Base-by-base conservation (phyloP, 179 eudicot species). In the Amaranthus tricolor region DNA sequence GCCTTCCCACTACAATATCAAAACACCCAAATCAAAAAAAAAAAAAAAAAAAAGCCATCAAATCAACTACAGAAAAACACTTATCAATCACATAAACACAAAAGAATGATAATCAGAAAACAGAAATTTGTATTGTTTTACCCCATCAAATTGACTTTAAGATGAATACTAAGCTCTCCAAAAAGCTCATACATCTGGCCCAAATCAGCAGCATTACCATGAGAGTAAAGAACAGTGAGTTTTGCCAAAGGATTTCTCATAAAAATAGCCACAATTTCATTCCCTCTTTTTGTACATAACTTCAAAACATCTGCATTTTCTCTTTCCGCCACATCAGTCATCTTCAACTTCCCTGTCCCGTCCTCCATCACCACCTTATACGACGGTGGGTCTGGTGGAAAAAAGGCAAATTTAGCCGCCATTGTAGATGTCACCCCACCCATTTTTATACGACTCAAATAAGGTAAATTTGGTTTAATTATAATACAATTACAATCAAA, bases 171-270 rank as follows among this genome's bases (percentile, higher is more conserved):
- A 74, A 92, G 97, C 79, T 92, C 96, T 60, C 85, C 82, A 76
- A 94, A 91, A 40, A 92, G 82, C 79, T 89, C 92, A 73, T 84
- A 94, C 96, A 94, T 90, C 86, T 94, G 98, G 4, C 98, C 98
- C 49, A 94, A 79, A 90, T 94, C 98, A 55, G 97, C 97, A 0
- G 98, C 97, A 82, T 94, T 94, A 0, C 98, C 98, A 78, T 94
- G 98, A 0, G 98, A 94, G 78, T 94, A 94, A 50, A 94, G 75
- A 73, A 94, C 74, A 72, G 98, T 92, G 53, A 92, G 71, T 79
- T 85, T 72, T 52, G 98, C 96, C 77, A 78, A 57, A 57, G 94
- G 96, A 64, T 92, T 92, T 81, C 82, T 86, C 76, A 94, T 76
- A 49, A 89, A 90, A 54, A 89, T 85, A 44, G 90, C 97, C 55